These are phyloP conservation scores for Ilyonectria destructans DNA, from an alignment of 2,329 filamentous ascomycete genomes.

Conservation along the genomic window DNA sequence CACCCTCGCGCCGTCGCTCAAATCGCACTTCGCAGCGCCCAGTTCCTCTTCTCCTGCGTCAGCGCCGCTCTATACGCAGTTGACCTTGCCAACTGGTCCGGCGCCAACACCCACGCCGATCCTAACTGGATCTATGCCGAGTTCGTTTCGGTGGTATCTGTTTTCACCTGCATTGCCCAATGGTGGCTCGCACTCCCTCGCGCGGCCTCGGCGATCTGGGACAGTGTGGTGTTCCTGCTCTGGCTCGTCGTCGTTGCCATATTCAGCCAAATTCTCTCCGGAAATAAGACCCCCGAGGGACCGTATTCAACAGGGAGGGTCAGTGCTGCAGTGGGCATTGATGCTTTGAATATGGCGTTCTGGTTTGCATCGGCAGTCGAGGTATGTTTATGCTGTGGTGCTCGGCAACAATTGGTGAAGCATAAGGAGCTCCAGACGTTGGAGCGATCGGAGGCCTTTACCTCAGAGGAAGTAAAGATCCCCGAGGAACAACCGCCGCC, in stretches of 20 bases:
- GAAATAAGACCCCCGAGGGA: background rate
- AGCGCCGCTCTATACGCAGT: conserved; percentile 35
- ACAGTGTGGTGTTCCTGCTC: conserved; percentile 25
- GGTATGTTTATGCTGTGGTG: conserved; percentile 31
- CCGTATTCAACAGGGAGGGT: conserved; percentile 6
- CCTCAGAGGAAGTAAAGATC: background rate
- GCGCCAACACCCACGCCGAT: conserved; percentile 26
- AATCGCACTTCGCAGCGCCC: conserved; percentile 28
- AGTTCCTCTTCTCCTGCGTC: conserved; percentile 33
- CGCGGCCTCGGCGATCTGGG: conserved; percentile 18
- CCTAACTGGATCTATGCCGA: conserved; percentile 37
- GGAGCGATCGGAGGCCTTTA: background rate
- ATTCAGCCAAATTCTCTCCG: conserved; percentile 25
- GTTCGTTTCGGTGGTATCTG: conserved; percentile 23
- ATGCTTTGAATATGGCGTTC: conserved; percentile 27
- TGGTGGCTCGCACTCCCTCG: conserved; percentile 33
- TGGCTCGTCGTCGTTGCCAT: conserved; percentile 36
- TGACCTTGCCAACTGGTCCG: conserved; percentile 32
- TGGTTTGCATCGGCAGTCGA: conserved; percentile 32
- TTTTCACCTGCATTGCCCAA: conserved; percentile 27
- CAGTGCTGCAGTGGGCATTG: conserved; percentile 24
- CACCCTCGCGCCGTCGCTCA: conserved; percentile 29
- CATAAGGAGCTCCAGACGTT: background rate
- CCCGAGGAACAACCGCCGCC: conserved; percentile 23
- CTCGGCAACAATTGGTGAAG: conserved; percentile 6